Evolutionary conservation across 164 flowering plant genomes (phyloP), one percentile per base, ranked within the genome.

Genomic region (Hamamelis virginiana): DNA sequence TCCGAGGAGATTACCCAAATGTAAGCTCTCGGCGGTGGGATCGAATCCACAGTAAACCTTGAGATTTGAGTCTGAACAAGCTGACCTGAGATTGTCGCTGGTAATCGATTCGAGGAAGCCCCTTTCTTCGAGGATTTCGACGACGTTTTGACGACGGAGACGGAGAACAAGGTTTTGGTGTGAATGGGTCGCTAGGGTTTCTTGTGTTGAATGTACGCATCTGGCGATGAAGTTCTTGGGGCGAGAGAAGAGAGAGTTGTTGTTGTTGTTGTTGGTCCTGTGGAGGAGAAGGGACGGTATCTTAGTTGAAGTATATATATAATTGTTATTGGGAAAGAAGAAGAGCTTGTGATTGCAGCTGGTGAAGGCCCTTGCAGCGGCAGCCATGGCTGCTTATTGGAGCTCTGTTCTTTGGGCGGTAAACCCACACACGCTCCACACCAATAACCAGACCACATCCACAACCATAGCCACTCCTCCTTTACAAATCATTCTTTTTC

Each of bases 1-100:
- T 3, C 93, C 97, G 16, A 90, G 76, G 57, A 92, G 85, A 65
- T 92, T 92, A 9, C 97, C 97, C 61, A 92, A 69, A 69, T 92
- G 97, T 45, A 90, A 73, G 72, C 87, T 84, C 74, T 90, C 86
- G 10, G 95, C 97, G 1, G 95, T 90, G 0, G 97, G 95, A 72
- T 92, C 97, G 70, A 92, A 92, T 18, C 97, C 97, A 67, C 97
- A 90, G 73, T 92, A 92, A 52, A 83, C 92, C 59, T 62, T 84
- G 44, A 88, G 13, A 18, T 68, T 68, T 12, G 66, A 61, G 22
- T 57, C 71, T 5, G 84, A 69, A 61, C 70, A 75, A 33, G 79
- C 83, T 23, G 79, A 72, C 69, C 84, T 80, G 70, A 90, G 85
- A 65, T 72, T 72, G 41, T 86, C 86, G 68, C 82, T 80, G 66